A percentile compares a stretch with the other conserved stretches of the same genome.
Conservation (phyloP, 2,329 filamentous ascomycete species). For the Pseudogymnoascus sp. region DNA sequence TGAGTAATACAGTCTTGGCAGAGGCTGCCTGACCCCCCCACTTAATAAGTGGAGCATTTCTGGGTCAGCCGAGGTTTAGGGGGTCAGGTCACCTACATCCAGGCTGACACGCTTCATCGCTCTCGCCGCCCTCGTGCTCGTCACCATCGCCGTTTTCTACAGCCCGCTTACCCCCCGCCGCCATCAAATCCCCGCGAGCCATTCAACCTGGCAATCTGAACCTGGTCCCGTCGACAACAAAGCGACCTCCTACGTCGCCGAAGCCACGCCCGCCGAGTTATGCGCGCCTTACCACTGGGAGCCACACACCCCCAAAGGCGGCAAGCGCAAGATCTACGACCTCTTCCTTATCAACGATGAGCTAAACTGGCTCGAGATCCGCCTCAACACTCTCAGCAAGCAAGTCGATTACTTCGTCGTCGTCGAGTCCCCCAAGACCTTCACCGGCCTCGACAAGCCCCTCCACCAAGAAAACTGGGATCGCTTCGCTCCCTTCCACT, state of each 20-base stretch:
- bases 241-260: neutral
- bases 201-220: neutral
- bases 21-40: too few relatives aligned
- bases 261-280: neutral
- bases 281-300: neutral
- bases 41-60: too few relatives aligned
- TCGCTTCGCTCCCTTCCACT: constrained; percentile 32
- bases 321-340: constrained; percentile 47
- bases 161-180: neutral
- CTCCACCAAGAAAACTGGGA: constrained; percentile 34
- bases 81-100: too few relatives aligned
- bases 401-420: constrained; percentile 40
- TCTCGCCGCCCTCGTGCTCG: neutral
- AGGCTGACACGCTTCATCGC: neutral
- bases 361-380: constrained; percentile 58
- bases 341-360: constrained; percentile 56
- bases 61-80: too few relatives aligned
- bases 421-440: constrained; percentile 35
- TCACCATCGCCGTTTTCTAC: neutral
- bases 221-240: neutral
- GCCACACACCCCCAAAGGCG: neutral
- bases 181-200: neutral
- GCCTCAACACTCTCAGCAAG: constrained; percentile 32
- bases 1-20: too few relatives aligned
- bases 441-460: constrained; percentile 34